Evolutionary conservation across 176 grass and related monocot species (phyloP).

Genomic region (Metroxylon sagu): DNA sequence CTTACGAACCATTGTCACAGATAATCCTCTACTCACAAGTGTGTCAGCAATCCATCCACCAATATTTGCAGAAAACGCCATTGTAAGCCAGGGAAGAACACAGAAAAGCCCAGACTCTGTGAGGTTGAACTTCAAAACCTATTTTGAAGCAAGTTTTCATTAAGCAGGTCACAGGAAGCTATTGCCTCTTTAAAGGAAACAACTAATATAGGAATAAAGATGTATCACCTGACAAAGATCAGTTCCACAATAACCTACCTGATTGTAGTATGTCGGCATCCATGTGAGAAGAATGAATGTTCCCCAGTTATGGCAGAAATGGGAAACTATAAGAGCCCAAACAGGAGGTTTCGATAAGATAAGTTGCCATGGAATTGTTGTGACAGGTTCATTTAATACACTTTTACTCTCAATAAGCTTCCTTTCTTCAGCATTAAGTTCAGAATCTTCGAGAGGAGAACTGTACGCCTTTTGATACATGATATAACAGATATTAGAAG

Average conservation of each 20-base stretch:
- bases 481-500: no score
- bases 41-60: slow-evolving; percentile 99
- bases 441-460: slow-evolving; percentile 86
- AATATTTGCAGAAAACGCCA: slow-evolving; percentile 91
- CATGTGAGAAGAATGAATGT: slow-evolving; percentile 98
- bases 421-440: slow-evolving; percentile 57
- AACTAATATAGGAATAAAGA: not conserved
- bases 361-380: slow-evolving; percentile 71
- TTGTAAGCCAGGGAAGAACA: slow-evolving; percentile 89
- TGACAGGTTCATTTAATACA: slow-evolving; percentile 58
- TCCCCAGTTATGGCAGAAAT: slow-evolving; percentile 98
- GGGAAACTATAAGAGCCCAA: slow-evolving; percentile 89
- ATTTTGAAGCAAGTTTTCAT: slow-evolving; percentile 10
- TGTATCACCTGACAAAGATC: no score
- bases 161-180: not conserved
- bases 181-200: not conserved
- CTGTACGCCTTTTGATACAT: slow-evolving; percentile 61
- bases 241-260: slow-evolving; percentile 33
- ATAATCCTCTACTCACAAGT: slow-evolving; percentile 87
- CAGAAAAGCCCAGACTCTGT: slow-evolving; percentile 85
- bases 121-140: slow-evolving; percentile 97
- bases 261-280: slow-evolving; percentile 99
- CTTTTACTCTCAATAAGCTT: slow-evolving; percentile 56
- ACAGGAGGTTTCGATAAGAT: slow-evolving; percentile 91
- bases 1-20: slow-evolving; percentile 88